A percentile compares a stretch with the other conserved stretches of the same genome.
Evolutionary conservation across 352 stramenopile genomes (phyloP).

Genomic region (Phytophthora melonis): DNA sequence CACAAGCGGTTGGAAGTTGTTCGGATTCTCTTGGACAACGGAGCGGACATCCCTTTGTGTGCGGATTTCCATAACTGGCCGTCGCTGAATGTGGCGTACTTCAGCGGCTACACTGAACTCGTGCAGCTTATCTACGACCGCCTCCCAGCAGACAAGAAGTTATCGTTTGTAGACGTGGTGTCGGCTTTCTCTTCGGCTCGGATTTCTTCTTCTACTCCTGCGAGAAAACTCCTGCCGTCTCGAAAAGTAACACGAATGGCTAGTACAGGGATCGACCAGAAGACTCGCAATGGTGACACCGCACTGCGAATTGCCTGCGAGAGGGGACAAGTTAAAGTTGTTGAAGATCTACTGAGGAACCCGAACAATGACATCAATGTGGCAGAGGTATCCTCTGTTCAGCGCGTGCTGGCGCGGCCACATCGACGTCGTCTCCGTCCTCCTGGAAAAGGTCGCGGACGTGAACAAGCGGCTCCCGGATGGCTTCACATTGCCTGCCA

Average conservation of each 20-base stretch:
- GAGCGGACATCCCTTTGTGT: slow-evolving; percentile 10
- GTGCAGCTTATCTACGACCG: slow-evolving; percentile 18
- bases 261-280: slow-evolving; percentile 8
- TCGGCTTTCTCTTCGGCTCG: neutral
- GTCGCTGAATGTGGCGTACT: slow-evolving; percentile 9
- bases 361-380: slow-evolving; percentile 13
- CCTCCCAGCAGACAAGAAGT: neutral
- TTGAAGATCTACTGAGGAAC: slow-evolving; percentile 7
- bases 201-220: neutral
- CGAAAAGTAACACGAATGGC: neutral
- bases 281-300: slow-evolving; percentile 13
- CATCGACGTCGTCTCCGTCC: neutral
- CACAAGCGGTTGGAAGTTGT: slow-evolving; percentile 15
- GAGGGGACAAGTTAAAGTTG: slow-evolving; percentile 3
- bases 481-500: slow-evolving; percentile 6
- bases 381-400: neutral
- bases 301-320: slow-evolving; percentile 12
- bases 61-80: slow-evolving; percentile 16
- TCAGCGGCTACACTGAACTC: slow-evolving; percentile 15
- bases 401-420: neutral
- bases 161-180: slow-evolving; percentile 6
- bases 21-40: slow-evolving; percentile 18
- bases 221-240: neutral
- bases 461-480: neutral
- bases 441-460: neutral